phyloP scores from a whole-genome alignment of 2,329 filamentous ascomycete species.

The Ceratocystis albifundus region DNA sequence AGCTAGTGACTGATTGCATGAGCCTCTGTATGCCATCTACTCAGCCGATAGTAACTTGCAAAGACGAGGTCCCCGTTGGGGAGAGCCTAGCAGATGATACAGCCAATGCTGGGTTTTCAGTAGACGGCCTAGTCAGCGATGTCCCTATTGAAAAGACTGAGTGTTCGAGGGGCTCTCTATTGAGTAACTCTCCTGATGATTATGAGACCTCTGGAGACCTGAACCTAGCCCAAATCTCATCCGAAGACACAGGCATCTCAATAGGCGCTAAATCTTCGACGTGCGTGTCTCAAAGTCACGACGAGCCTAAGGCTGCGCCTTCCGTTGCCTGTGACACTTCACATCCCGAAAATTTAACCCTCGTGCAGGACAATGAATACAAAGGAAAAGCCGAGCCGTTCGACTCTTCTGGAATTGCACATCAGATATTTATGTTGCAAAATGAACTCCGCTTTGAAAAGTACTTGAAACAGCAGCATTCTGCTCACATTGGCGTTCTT shows the following conservation, averaged over 20 bases:
- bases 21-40: slow-evolving; percentile 41
- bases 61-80: neutral
- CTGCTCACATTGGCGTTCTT: slow-evolving; percentile 68
- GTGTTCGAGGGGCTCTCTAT: slow-evolving; percentile 1
- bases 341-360: neutral
- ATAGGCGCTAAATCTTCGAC: neutral
- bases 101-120: neutral
- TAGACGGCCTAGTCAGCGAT: neutral
- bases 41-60: neutral
- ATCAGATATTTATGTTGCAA: slow-evolving; percentile 61
- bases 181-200: slow-evolving; percentile 11
- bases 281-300: neutral
- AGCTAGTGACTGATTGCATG: slow-evolving; percentile 71
- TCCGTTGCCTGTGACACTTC: neutral
- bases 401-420: slow-evolving; percentile 39
- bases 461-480: slow-evolving; percentile 73
- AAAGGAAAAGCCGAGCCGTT: too few relatives aligned
- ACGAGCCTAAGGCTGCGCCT: neutral
- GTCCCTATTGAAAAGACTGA: neutral
- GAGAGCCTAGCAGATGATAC: neutral
- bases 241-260: neutral
- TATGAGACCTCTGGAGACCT: slow-evolving; percentile 27
- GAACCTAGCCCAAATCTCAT: slow-evolving; percentile 19
- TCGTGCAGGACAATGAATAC: neutral
- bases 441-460: slow-evolving; percentile 77